Conservation (phyloP, 2,329 filamentous ascomycete genomes). For the Microdochium nivale region DNA sequence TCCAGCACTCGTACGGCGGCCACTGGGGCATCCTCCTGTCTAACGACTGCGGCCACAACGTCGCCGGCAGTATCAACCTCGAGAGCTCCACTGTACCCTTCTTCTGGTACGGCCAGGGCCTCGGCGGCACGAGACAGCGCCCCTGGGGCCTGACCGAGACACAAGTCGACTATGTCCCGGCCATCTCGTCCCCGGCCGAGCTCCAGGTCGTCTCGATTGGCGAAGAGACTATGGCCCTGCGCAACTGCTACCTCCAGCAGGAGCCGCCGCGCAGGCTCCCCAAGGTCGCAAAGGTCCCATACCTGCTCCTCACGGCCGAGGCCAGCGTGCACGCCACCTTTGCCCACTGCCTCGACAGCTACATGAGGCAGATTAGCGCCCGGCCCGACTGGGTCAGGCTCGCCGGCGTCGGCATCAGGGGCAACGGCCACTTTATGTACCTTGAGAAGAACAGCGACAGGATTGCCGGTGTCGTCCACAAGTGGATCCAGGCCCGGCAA, state of each 20-base stretch:
- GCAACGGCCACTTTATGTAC: slow-evolving; percentile 49
- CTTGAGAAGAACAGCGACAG: slow-evolving; percentile 41
- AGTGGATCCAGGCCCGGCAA: slow-evolving; percentile 23
- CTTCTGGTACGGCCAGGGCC: neutral
- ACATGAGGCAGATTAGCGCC: slow-evolving; percentile 42
- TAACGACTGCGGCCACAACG: slow-evolving; percentile 16
- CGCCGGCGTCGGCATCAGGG: slow-evolving; percentile 31
- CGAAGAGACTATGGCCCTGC: slow-evolving; percentile 2
- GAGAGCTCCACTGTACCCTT: slow-evolving; percentile 18
- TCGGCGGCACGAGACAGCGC: slow-evolving; percentile 10
- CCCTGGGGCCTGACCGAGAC: slow-evolving; percentile 31
- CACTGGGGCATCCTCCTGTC: slow-evolving; percentile 11
- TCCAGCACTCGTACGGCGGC: slow-evolving; percentile 21
- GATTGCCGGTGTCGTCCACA: slow-evolving; percentile 26
- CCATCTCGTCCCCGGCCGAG: slow-evolving; percentile 7
- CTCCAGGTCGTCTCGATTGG: slow-evolving; percentile 1
- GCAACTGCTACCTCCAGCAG: slow-evolving; percentile 2
- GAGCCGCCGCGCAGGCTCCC: slow-evolving; percentile 27
- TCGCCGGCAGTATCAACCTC: slow-evolving; percentile 17
- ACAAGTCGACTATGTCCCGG: slow-evolving; percentile 32
- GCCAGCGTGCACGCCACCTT: slow-evolving; percentile 45
- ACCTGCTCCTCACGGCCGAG: slow-evolving; percentile 40
- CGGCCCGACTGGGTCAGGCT: slow-evolving; percentile 33
- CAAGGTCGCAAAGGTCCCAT: slow-evolving; percentile 37
- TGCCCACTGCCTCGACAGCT: slow-evolving; percentile 45